phyloP scores from a whole-genome alignment of 2,329 filamentous ascomycete species.

The Aspergillus carbonarius region DNA sequence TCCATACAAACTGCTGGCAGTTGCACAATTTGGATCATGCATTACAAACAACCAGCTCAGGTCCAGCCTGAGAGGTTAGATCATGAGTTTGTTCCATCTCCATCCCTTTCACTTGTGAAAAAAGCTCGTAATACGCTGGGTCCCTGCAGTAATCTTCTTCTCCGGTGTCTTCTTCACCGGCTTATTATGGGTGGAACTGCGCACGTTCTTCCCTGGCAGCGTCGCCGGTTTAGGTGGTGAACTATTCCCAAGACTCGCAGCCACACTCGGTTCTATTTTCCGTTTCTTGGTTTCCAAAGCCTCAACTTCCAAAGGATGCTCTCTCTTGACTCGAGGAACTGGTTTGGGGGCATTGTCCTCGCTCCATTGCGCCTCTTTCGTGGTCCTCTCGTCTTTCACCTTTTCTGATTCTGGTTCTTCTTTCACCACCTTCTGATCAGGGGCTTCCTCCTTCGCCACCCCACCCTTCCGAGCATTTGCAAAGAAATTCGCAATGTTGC shows the following conservation, averaged over 20 bases:
- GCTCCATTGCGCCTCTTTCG: conserved; percentile 45
- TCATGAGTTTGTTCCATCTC: background rate
- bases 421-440: conserved; percentile 26
- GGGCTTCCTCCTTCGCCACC: conserved; percentile 19
- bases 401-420: conserved; percentile 29
- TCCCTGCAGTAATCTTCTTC: conserved; percentile 49
- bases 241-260: conserved; percentile 24
- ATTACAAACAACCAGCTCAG: background rate
- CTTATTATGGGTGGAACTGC: conserved; percentile 59
- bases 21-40: background rate
- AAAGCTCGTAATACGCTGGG: conserved; percentile 53
- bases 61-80: background rate
- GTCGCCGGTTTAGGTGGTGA: conserved; percentile 24
- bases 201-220: conserved; percentile 44
- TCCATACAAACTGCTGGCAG: conserved; percentile 20
- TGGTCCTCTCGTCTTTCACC: conserved; percentile 20
- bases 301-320: conserved; percentile 36
- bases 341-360: conserved; percentile 56
- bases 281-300: conserved; percentile 24
- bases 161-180: conserved; percentile 44
- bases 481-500: conserved; percentile 94
- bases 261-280: conserved; percentile 20
- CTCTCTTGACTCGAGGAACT: conserved; percentile 48
- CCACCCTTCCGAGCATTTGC: conserved; percentile 51
- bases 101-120: conserved; percentile 40